phyloP scores from a whole-genome alignment of 768 basidiomycete species.

The Scleroderma citrinum region DNA sequence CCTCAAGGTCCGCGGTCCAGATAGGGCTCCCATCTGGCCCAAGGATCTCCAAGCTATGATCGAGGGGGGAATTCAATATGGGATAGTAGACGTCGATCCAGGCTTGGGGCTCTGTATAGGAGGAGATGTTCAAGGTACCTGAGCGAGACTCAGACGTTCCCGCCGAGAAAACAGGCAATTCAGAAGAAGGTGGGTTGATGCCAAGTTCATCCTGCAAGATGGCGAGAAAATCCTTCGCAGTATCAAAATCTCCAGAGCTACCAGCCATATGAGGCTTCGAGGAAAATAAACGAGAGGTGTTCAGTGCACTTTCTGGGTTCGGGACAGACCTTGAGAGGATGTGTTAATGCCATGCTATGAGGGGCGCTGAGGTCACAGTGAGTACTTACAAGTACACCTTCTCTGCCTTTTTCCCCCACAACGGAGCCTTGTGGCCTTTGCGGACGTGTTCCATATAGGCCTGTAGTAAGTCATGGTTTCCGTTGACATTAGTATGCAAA shows the following conservation, averaged over 20 bases:
- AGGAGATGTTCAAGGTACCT: slow-evolving; percentile 45
- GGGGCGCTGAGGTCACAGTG: not conserved
- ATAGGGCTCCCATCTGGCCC: slow-evolving; percentile 41
- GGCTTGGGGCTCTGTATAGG: slow-evolving; percentile 36
- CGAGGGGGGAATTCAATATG: slow-evolving; percentile 61
- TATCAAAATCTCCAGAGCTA: slow-evolving; percentile 46
- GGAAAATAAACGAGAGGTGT: slow-evolving; percentile 47
- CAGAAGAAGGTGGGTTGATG: slow-evolving; percentile 22
- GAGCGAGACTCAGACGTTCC: slow-evolving; percentile 48
- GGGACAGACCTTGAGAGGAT: slow-evolving; percentile 41
- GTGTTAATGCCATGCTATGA: not conserved
- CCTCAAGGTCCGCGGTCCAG: slow-evolving; percentile 62
- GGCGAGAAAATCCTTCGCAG: slow-evolving; percentile 49
- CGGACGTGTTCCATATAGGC: slow-evolving; percentile 16
- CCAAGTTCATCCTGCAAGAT: slow-evolving; percentile 49
- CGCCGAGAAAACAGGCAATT: slow-evolving; percentile 47
- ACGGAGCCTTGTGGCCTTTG: slow-evolving; percentile 10
- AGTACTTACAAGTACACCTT: slow-evolving; percentile 38
- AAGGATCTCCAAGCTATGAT: slow-evolving; percentile 49
- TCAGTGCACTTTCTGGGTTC: slow-evolving; percentile 41
- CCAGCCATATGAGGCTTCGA: slow-evolving; percentile 59
- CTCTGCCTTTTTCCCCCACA: slow-evolving; percentile 36
- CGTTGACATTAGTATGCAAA: slow-evolving; percentile 1
- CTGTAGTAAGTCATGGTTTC: slow-evolving; percentile 9
- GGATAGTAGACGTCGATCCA: slow-evolving; percentile 77